Evolutionary conservation across 2,329 filamentous ascomycete genomes (phyloP).

Genomic region (Cladosporium velox): DNA sequence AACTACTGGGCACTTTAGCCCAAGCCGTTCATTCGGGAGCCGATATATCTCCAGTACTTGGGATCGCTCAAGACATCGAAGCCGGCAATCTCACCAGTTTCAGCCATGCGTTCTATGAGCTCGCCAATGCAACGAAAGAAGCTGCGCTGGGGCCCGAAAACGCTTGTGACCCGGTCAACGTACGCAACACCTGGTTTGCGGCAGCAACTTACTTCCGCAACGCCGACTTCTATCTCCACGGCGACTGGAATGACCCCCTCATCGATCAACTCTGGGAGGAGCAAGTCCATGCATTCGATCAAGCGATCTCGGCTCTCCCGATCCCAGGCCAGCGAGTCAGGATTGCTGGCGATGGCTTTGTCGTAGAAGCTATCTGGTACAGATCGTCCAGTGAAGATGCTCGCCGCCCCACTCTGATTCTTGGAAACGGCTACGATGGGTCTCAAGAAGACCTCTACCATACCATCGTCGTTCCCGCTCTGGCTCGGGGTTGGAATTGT

Average conservation of each 20-base stretch:
- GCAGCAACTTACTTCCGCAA: constrained; percentile 47
- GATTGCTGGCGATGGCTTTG: constrained; percentile 1
- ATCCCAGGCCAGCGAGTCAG: constrained; percentile 23
- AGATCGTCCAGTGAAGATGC: neutral
- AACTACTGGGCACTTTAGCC: neutral
- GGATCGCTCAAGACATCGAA: constrained; percentile 10
- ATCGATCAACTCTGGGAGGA: constrained; percentile 43
- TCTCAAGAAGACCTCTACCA: constrained; percentile 35
- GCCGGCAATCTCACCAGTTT: constrained; percentile 20
- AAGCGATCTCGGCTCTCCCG: constrained; percentile 41
- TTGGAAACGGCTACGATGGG: constrained; percentile 36
- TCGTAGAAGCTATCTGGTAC: constrained; percentile 12
- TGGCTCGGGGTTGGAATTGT: constrained; percentile 38
- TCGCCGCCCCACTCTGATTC: constrained; percentile 28
- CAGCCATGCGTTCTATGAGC: constrained; percentile 14
- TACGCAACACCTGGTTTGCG: constrained; percentile 34
- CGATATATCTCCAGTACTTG: constrained; percentile 16
- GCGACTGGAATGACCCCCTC: constrained; percentile 45
- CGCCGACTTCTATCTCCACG: constrained; percentile 48
- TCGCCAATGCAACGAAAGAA: constrained; percentile 13
- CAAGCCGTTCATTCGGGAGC: neutral
- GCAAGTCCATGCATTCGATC: constrained; percentile 42
- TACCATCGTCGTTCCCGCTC: constrained; percentile 30
- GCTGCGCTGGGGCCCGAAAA: constrained; percentile 18
- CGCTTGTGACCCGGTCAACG: neutral